Conservation (phyloP, 75 land plant genomes). For the Chamaecyparis obtusa region DNA sequence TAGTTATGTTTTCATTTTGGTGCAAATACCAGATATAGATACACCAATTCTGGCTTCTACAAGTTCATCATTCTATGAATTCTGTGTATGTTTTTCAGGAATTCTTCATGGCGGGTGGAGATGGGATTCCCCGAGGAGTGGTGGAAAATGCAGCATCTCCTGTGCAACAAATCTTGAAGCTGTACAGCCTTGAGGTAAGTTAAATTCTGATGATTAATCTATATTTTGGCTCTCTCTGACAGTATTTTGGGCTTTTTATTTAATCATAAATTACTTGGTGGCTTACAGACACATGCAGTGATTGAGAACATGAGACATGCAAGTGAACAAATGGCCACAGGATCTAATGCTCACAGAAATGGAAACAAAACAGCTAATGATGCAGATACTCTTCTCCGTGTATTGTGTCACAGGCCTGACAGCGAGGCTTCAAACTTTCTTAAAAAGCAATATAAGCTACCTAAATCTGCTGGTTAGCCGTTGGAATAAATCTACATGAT, state of each 20-base stretch:
- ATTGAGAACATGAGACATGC: conserved; percentile 77
- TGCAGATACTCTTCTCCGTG: conserved; percentile 65
- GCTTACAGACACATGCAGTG: conserved; percentile 70
- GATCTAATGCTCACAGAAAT: conserved; percentile 36
- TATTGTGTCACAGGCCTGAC: conserved; percentile 86
- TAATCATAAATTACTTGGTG: not conserved
- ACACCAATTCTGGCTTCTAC: not conserved
- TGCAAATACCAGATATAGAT: not conserved
- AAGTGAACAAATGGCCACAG: conserved; percentile 54
- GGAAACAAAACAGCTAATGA: conserved; percentile 58
- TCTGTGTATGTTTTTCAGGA: conserved; percentile 46
- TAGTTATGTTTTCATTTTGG: not conserved
- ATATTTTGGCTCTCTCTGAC: not conserved
- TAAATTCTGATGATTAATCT: not conserved
- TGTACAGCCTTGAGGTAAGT: conserved; percentile 80
- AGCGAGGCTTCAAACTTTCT: conserved; percentile 83
- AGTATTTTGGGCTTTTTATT: not conserved
- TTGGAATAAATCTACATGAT: not conserved
- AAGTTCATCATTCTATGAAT: not conserved
- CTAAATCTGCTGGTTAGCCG: conserved; percentile 43
- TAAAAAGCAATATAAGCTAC: conserved; percentile 91
- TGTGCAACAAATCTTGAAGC: conserved; percentile 66
- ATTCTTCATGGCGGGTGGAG: conserved; percentile 97
- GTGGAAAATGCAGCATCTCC: conserved; percentile 84
- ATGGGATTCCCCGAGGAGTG: conserved; percentile 91